Evolutionary conservation across 1,284 basidiomycete genomes (phyloP).

Genomic region (Naganishia sp.): DNA sequence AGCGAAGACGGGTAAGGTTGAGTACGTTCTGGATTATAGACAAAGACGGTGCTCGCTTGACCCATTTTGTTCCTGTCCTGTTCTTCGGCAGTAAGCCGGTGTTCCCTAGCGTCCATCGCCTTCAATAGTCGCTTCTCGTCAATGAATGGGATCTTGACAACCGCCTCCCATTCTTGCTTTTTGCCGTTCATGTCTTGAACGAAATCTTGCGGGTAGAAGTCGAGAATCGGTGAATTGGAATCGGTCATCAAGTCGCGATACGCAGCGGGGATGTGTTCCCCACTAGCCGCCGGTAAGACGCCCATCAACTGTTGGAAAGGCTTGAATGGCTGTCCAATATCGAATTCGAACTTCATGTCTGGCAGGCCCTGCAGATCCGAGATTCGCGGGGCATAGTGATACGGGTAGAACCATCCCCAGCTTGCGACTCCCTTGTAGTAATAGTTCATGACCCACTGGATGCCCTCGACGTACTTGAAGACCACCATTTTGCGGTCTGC

Average conservation of each 20-base stretch:
- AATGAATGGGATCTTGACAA: constrained; percentile 99
- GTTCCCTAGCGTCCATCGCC: constrained; percentile 82
- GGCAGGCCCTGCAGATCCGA: constrained; percentile 76
- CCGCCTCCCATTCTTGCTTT: constrained; percentile 97
- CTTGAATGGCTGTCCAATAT: constrained; percentile 83
- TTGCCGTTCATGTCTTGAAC: constrained; percentile 96
- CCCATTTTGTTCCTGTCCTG: constrained; percentile 74
- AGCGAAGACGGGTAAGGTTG: constrained; percentile 82
- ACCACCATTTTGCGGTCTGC: constrained; percentile 68
- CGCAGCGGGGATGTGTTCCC: constrained; percentile 79
- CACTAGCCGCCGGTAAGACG: constrained; percentile 87
- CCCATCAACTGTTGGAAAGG: constrained; percentile 99
- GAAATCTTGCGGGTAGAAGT: constrained; percentile 92
- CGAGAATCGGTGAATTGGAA: constrained; percentile 80
- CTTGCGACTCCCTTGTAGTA: constrained; percentile 96
- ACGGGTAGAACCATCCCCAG: constrained; percentile 99
- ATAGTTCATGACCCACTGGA: constrained; percentile 99
- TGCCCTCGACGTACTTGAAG: constrained; percentile 84
- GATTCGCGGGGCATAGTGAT: constrained; percentile 94
- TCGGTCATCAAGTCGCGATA: constrained; percentile 90
- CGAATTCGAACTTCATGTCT: constrained; percentile 79
- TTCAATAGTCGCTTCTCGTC: constrained; percentile 75
- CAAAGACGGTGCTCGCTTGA: constrained; percentile 72
- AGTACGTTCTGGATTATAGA: constrained; percentile 65
- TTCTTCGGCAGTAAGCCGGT: constrained; percentile 77